Conservation (phyloP, 345 rosid genomes). For the Eucalyptus melliodora region DNA sequence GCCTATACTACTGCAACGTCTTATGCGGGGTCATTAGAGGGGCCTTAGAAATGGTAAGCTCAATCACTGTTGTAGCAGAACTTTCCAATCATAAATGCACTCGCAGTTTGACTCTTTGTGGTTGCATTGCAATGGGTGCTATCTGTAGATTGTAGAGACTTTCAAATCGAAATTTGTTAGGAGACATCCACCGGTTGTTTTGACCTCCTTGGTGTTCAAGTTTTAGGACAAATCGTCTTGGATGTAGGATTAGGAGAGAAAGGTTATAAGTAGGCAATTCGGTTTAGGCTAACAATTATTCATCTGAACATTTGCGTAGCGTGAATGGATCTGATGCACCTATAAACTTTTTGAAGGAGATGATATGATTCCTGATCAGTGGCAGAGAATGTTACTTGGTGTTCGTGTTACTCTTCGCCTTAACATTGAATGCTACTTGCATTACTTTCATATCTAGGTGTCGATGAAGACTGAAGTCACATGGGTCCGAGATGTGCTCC, state of each 20-base stretch:
- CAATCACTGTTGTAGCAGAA: neutral
- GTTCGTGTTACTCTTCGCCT: neutral
- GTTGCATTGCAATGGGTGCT: neutral
- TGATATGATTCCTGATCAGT: neutral
- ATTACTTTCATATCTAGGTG: slow-evolving; percentile 21
- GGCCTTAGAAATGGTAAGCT: slow-evolving; percentile 84
- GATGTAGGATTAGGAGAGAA: neutral
- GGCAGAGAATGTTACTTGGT: neutral
- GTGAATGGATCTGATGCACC: neutral
- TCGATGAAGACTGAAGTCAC: slow-evolving; percentile 94
- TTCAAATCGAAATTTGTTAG: no score
- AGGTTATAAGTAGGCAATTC: neutral
- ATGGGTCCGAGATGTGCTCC: slow-evolving; percentile 70
- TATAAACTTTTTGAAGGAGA: neutral
- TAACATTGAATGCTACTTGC: neutral
- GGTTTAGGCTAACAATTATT: neutral
- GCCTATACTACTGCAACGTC: slow-evolving; percentile 81
- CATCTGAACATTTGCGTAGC: neutral
- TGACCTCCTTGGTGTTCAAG: neutral
- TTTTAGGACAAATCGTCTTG: neutral
- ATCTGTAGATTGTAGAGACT: neutral
- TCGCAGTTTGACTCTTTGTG: rapidly evolving
- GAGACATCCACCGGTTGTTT: no score
- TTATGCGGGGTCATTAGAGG: slow-evolving; percentile 87
- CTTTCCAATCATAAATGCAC: neutral